Percentiles rank a stretch among this genome's conserved stretches.
Conservation (phyloP, 1,139 yeast genomes). For the Candida neerlandica region DNA sequence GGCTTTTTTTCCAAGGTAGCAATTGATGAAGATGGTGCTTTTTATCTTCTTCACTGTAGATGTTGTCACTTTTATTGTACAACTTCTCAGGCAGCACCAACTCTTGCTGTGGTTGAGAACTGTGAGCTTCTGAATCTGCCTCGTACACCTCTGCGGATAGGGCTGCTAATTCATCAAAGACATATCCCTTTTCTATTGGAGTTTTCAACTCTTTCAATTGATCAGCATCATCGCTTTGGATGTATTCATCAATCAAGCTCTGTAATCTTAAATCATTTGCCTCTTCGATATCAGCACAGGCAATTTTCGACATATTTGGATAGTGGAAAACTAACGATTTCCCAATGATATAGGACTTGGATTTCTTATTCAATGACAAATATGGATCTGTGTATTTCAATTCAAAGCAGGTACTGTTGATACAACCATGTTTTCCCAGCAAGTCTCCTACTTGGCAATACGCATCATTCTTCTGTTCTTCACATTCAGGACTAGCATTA, state of each 20-base stretch:
- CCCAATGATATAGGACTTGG: slow-evolving; percentile 54
- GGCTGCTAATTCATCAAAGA: slow-evolving; percentile 20
- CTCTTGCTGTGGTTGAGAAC: slow-evolving; percentile 6
- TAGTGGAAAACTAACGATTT: slow-evolving; percentile 55
- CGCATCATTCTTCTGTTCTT: slow-evolving; percentile 48
- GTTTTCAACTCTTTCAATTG: slow-evolving; percentile 24
- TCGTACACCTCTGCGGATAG: slow-evolving; percentile 20
- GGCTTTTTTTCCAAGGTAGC: slow-evolving; percentile 7
- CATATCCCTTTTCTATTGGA: slow-evolving; percentile 20
- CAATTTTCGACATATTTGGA: slow-evolving; percentile 51
- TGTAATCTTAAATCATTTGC: slow-evolving; percentile 30
- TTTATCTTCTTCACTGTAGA: slow-evolving; percentile 1
- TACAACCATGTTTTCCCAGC: slow-evolving; percentile 64
- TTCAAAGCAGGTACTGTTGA: slow-evolving; percentile 57
- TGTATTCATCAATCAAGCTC: slow-evolving; percentile 29
- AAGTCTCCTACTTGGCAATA: slow-evolving; percentile 63
- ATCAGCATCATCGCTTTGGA: slow-evolving; percentile 20
- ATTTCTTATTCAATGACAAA: slow-evolving; percentile 49
- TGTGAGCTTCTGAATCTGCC: slow-evolving; percentile 16
- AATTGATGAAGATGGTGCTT: slow-evolving; percentile 4
- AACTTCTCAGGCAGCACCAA: slow-evolving; percentile 10
- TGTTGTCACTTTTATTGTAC: slow-evolving; percentile 10
- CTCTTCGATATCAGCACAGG: slow-evolving; percentile 57
- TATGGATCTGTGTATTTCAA: slow-evolving; percentile 55
- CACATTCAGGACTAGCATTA: slow-evolving; percentile 48